Percentiles rank a stretch among this genome's conserved stretches.
phyloP scores from a whole-genome alignment of 352 stramenopile genomes.

The Halophytophthora batemanensis region DNA sequence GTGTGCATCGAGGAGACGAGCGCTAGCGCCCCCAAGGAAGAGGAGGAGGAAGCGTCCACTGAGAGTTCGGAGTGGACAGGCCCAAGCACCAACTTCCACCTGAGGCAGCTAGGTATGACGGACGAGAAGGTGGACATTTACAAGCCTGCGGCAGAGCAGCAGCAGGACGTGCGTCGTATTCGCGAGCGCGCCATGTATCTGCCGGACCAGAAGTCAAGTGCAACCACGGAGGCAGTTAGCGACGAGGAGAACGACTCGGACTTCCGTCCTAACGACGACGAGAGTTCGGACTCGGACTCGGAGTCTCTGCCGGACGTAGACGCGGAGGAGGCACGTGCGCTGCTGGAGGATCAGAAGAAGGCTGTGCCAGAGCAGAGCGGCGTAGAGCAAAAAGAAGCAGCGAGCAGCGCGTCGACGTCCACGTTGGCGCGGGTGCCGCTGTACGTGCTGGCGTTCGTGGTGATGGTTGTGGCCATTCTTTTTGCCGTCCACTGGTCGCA shows the following conservation, averaged over 20 bases:
- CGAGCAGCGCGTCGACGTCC: slow-evolving; percentile 20
- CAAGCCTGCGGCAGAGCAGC: slow-evolving; percentile 55
- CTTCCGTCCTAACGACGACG: slow-evolving; percentile 37
- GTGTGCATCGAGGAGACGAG: slow-evolving; percentile 7
- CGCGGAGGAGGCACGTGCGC: slow-evolving; percentile 33
- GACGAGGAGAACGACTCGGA: slow-evolving; percentile 67
- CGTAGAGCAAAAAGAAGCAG: slow-evolving; percentile 1
- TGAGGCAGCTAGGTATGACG: slow-evolving; percentile 68
- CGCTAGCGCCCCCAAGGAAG: neutral
- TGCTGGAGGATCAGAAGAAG: slow-evolving; percentile 42
- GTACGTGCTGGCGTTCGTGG: slow-evolving; percentile 31
- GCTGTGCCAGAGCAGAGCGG: slow-evolving; percentile 13
- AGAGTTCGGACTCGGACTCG: slow-evolving; percentile 41
- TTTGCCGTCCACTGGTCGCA: slow-evolving; percentile 48
- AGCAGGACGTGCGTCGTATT: slow-evolving; percentile 58
- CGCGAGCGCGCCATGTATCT: slow-evolving; percentile 57
- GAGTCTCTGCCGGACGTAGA: slow-evolving; percentile 48
- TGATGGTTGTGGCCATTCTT: slow-evolving; percentile 45
- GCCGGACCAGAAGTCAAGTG: slow-evolving; percentile 27
- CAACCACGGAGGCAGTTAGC: slow-evolving; percentile 30
- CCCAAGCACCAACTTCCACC: slow-evolving; percentile 72
- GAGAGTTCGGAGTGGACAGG: slow-evolving; percentile 37
- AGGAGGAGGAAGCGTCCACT: slow-evolving; percentile 1
- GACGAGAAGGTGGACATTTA: slow-evolving; percentile 84
- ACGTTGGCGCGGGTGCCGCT: slow-evolving; percentile 31